phyloP scores from a whole-genome alignment of 139 green algal species.

The Prasinococcaceae sp. region DNA sequence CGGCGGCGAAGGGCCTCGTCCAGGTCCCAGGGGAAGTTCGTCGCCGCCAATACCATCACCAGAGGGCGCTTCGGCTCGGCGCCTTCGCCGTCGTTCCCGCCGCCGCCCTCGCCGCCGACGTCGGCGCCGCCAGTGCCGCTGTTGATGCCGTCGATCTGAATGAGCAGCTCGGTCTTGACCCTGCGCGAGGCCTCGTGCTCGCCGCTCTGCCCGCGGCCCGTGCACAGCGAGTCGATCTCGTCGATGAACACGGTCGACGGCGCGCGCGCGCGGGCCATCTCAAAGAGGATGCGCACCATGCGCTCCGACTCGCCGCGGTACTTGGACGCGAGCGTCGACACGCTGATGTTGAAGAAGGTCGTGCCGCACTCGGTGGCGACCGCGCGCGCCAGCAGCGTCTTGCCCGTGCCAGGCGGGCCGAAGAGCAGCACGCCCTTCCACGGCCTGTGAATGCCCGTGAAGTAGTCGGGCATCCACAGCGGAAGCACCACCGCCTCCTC shows the following conservation, averaged over 20 bases:
- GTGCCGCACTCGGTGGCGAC: conserved; percentile 71
- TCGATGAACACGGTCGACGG: conserved; percentile 85
- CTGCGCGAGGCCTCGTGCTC: conserved; percentile 79
- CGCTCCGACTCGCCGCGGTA: conserved; percentile 60
- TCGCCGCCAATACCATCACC: conserved; percentile 90
- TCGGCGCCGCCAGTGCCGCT: neutral
- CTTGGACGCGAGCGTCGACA: conserved; percentile 81
- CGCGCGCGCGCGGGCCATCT: conserved; percentile 54
- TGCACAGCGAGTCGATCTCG: conserved; percentile 80
- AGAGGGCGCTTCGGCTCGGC: conserved; percentile 30
- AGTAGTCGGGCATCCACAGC: conserved; percentile 72
- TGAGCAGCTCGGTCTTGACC: conserved; percentile 86
- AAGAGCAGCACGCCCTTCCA: conserved; percentile 93
- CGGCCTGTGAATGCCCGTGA: conserved; percentile 68
- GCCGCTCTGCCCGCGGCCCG: conserved; percentile 45
- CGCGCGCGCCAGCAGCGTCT: conserved; percentile 85
- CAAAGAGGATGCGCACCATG: conserved; percentile 74
- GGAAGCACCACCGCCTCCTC: conserved; percentile 77
- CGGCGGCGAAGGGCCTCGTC: conserved; percentile 77
- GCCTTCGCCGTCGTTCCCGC: conserved; percentile 2
- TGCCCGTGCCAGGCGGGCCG: conserved; percentile 77
- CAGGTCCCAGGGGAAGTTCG: conserved; percentile 93
- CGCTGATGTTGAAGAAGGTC: conserved; percentile 91
- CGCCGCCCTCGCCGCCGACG: neutral
- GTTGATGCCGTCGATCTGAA: conserved; percentile 49